phyloP scores from a whole-genome alignment of 1,139 yeast species.

The Blastobotrys raffinosifermentans region DNA sequence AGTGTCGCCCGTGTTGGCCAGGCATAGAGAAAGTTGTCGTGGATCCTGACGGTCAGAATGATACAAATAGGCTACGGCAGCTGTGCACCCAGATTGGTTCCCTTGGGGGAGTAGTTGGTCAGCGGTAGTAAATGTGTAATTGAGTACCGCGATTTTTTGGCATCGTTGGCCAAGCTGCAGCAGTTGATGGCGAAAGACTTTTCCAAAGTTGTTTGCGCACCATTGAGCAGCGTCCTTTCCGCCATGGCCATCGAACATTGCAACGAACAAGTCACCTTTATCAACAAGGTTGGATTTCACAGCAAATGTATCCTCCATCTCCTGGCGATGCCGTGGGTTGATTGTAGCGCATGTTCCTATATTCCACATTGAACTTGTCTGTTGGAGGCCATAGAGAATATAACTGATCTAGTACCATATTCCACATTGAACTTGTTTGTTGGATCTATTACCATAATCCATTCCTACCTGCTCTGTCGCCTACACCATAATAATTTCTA shows the following conservation, averaged over 20 bases:
- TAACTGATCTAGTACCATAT: no score
- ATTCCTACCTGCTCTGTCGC: no score
- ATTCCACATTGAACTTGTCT: no score
- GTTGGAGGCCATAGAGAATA: no score
- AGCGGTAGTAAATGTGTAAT: constrained; percentile 17
- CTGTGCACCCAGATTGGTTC: constrained; percentile 21
- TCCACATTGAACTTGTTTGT: no score
- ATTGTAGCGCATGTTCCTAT: no score
- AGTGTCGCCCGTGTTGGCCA: constrained; percentile 87
- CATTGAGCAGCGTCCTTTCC: constrained; percentile 79
- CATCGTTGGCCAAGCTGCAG: constrained; percentile 9
- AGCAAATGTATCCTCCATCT: not conserved
- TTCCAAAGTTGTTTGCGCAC: constrained; percentile 79
- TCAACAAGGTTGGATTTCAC: constrained; percentile 53
- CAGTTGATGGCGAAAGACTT: constrained; percentile 51
- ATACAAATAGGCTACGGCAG: constrained; percentile 19
- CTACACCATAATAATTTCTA: no score
- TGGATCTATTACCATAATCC: no score
- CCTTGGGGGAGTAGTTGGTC: no score
- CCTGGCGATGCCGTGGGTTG: not conserved
- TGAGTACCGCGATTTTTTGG: constrained; percentile 15
- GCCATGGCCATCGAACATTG: constrained; percentile 88
- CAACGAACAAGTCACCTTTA: constrained; percentile 84
- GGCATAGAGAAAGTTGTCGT: constrained; percentile 40
- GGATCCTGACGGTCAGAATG: not conserved